A percentile compares a stretch with the other conserved stretches of the same genome.
These are phyloP conservation scores for Vaccinium myrtillus DNA, from an alignment of 148 eudicot genomes.

Conservation along the genomic window DNA sequence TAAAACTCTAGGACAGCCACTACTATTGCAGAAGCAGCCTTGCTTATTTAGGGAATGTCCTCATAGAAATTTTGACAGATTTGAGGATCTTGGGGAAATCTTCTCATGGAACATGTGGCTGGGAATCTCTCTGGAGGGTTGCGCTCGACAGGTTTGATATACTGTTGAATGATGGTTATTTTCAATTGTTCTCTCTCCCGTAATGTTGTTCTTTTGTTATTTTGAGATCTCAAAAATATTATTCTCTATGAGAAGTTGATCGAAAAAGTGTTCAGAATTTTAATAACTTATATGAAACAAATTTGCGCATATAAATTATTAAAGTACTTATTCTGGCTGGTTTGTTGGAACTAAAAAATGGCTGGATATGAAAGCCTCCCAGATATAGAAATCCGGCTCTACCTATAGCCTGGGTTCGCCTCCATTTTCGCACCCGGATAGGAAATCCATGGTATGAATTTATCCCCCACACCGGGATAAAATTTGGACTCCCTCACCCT, in stretches of 20 bases:
- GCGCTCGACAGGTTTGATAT: constrained; percentile 30
- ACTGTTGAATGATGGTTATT: background rate
- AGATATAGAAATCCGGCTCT: too few species aligned
- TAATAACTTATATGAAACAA: background rate
- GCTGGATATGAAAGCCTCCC: too few species aligned
- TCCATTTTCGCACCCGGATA: too few species aligned
- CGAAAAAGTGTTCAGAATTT: background rate
- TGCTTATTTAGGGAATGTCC: background rate
- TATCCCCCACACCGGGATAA: too few species aligned
- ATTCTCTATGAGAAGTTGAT: background rate
- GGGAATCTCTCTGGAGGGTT: constrained; percentile 34
- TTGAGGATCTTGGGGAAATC: constrained; percentile 15
- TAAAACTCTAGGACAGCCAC: constrained; percentile 1
- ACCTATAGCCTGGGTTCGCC: too few species aligned
- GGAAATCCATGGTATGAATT: too few species aligned
- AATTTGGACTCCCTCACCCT: too few species aligned
- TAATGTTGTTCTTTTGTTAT: background rate
- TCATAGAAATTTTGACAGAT: background rate
- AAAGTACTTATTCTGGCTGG: background rate
- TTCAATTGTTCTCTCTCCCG: background rate
- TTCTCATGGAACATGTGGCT: constrained; percentile 36
- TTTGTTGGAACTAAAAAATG: too few species aligned
- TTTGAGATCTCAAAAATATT: background rate
- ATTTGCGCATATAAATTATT: background rate
- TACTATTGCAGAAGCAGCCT: constrained; percentile 1